Conservation (phyloP, 345 rosid genomes). For the Barbarea vulgaris region DNA sequence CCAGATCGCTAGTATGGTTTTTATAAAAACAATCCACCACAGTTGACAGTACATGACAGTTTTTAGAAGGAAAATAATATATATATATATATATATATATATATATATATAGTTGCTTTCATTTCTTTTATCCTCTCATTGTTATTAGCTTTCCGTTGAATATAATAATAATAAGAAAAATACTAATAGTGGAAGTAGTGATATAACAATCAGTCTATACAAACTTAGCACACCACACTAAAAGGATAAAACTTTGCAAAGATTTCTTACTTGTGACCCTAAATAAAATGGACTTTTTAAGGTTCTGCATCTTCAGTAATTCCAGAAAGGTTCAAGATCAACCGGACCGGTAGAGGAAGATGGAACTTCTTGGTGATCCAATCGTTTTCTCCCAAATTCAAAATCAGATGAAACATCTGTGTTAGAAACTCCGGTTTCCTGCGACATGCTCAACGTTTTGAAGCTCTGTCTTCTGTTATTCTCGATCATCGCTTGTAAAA, state of each 20-base stretch:
- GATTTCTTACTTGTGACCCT: slow-evolving; percentile 21
- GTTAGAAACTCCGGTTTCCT: slow-evolving; percentile 51
- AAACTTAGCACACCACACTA: slow-evolving; percentile 37
- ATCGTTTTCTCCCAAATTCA: slow-evolving; percentile 48
- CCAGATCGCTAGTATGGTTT: background rate
- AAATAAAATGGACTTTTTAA: background rate
- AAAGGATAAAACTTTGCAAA: slow-evolving; percentile 18
- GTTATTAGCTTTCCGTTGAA: background rate
- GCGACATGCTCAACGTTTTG: slow-evolving; percentile 57
- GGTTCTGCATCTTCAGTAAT: slow-evolving; percentile 44
- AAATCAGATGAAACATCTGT: slow-evolving; percentile 57
- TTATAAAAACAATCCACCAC: background rate
- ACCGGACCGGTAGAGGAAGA: slow-evolving; percentile 49
- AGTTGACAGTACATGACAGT: background rate
- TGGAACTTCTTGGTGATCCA: slow-evolving; percentile 51
- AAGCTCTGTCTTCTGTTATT: slow-evolving; percentile 45
- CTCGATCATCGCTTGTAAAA: slow-evolving; percentile 54
- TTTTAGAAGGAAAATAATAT: background rate
- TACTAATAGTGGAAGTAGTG: background rate
- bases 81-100: too few species aligned
- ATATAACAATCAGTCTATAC: slow-evolving; percentile 34
- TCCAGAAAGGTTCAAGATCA: slow-evolving; percentile 70
- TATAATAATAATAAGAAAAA: background rate
- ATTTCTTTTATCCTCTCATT: background rate
- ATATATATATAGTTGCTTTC: background rate